A percentile compares a stretch with the other conserved stretches of the same genome.
phyloP scores from a whole-genome alignment of 345 rosid species.

The Sisymbrium altissimum region DNA sequence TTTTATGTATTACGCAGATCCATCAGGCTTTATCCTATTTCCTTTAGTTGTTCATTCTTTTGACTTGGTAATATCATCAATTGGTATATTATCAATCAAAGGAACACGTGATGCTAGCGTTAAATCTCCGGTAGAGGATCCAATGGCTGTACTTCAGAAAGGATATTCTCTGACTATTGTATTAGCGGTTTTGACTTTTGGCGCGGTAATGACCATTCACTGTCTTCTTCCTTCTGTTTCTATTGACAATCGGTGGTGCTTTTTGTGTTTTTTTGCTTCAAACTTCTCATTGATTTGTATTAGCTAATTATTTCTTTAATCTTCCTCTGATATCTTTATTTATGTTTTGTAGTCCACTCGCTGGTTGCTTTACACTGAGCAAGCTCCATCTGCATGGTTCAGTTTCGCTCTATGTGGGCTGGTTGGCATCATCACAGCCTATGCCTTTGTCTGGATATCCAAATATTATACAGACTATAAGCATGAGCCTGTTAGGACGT shows the following conservation, averaged over 20 bases:
- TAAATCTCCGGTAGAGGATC: conserved; percentile 83
- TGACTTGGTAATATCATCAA: conserved; percentile 87
- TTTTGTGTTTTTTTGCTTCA: not conserved
- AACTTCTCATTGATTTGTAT: not conserved
- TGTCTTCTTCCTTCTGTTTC: conserved; percentile 7
- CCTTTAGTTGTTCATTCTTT: conserved; percentile 98
- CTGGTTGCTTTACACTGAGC: conserved; percentile 95
- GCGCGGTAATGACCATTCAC: conserved; percentile 54
- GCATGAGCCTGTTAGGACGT: conserved; percentile 87
- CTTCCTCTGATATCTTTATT: conserved; percentile 25
- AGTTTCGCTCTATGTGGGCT: conserved; percentile 90
- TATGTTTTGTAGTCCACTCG: conserved; percentile 77
- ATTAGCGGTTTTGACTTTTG: conserved; percentile 85
- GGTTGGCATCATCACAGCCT: conserved; percentile 96
- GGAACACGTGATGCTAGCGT: conserved; percentile 70
- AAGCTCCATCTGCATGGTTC: conserved; percentile 98
- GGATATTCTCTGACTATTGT: conserved; percentile 88
- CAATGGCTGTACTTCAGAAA: conserved; percentile 94
- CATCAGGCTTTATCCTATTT: conserved; percentile 96
- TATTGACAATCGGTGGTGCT: not conserved
- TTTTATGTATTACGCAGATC: conserved; percentile 57
- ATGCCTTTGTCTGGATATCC: conserved; percentile 87
- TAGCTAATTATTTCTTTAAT: not conserved
- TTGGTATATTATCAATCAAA: conserved; percentile 89
- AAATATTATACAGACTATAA: conserved; percentile 97